Evolutionary conservation across 2,329 filamentous ascomycete genomes (phyloP).

Genomic region (Sclerotinia minor): DNA sequence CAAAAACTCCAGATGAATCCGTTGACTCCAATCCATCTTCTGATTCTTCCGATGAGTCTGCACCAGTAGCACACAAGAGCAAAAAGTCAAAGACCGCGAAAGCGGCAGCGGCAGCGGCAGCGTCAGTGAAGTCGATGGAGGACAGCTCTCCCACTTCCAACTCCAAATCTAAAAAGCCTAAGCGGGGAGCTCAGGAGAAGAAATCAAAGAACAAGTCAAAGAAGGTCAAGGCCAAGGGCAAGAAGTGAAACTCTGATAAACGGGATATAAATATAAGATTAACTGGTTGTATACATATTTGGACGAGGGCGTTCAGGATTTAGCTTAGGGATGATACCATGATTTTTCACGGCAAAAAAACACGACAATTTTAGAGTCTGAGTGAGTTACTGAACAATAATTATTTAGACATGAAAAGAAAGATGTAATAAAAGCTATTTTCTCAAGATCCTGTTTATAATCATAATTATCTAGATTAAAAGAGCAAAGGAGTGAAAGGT

Average conservation of each 20-base stretch:
- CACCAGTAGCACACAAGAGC: conserved; percentile 26
- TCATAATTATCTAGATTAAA: background rate
- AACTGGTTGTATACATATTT: background rate
- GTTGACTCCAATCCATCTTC: conserved; percentile 31
- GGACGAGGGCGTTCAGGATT: conserved; percentile 21
- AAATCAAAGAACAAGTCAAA: conserved; percentile 21
- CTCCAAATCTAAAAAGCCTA: conserved; percentile 7
- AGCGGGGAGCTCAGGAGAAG: conserved; percentile 20
- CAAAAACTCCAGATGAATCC: conserved; percentile 28
- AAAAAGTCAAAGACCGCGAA: conserved; percentile 41
- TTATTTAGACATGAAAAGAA: background rate
- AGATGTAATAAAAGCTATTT: background rate
- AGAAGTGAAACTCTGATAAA: background rate
- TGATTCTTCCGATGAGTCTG: conserved; percentile 24
- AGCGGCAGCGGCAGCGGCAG: conserved; percentile 25
- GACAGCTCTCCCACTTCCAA: background rate
- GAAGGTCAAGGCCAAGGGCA: conserved; percentile 22
- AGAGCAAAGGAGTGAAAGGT: background rate
- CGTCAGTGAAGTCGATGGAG: conserved; percentile 10
- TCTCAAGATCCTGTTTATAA: background rate
- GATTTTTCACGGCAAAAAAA: conserved; percentile 17
- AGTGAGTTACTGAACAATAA: background rate
- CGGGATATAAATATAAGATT: background rate
- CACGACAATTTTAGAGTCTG: background rate
- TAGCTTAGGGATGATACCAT: conserved; percentile 23